phyloP scores from a whole-genome alignment of 225 moss, liverwort and hornwort species.

The Thuidium tamariscinum region DNA sequence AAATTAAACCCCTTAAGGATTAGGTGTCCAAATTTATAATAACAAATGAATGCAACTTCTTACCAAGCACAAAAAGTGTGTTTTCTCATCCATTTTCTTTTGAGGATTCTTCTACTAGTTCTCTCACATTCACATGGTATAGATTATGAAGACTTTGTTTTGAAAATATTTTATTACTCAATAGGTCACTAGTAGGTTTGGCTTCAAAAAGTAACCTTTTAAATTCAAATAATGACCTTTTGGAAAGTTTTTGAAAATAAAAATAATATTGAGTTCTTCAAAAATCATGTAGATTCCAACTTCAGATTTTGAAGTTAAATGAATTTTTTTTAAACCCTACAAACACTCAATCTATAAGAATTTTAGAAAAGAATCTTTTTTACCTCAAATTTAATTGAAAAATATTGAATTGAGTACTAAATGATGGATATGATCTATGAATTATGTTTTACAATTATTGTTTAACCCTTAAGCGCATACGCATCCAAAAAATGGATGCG shows the following conservation, averaged over 20 bases:
- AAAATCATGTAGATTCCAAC: fast-evolving
- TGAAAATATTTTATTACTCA: background rate
- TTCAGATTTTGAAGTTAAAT: background rate
- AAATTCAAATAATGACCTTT: background rate
- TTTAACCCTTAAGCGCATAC: too few species aligned
- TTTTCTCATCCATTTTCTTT: too few species aligned
- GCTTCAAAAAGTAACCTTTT: too few species aligned
- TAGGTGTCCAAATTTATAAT: too few species aligned
- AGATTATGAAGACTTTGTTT: background rate
- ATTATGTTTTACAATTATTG: background rate
- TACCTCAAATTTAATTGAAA: background rate
- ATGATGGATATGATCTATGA: background rate
- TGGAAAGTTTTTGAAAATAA: background rate
- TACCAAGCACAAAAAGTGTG: too few species aligned
- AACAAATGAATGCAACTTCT: too few species aligned
- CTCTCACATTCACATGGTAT: too few species aligned
- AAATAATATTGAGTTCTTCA: background rate
- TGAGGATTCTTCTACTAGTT: too few species aligned
- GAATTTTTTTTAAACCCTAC: background rate
- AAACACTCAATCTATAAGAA: background rate
- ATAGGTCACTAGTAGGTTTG: background rate
- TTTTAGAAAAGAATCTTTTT: background rate
- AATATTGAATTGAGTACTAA: background rate
- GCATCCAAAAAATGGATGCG: too few species aligned
- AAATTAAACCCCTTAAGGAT: too few species aligned